Evolutionary conservation across 2,329 filamentous ascomycete species (phyloP), one percentile per base, ranked within the genome.

Genomic region (Aurifilum marmelostoma): DNA sequence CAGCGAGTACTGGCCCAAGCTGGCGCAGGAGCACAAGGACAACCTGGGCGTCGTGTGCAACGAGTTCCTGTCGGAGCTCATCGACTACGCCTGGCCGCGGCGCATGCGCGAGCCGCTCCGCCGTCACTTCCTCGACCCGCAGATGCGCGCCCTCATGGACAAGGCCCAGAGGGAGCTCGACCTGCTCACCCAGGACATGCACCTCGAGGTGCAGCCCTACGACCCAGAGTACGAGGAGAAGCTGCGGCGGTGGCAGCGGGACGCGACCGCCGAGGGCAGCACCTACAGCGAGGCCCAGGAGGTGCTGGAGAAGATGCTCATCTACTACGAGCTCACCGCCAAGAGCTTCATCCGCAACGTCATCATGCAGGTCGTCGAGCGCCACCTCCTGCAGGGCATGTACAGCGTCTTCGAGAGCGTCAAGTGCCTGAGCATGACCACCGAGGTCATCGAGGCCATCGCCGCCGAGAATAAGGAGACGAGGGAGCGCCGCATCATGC

Each of bases 251-350:
- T 86, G 84, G 84, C 82, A 84, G 7, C 76, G 80, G 8, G 75
- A 78, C 0, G 80, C 80, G 0, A 76, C 80, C 70, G 80, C 84
- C 8, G 83, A 82, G 0, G 81, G 80, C 34, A 56, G 61, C 8
- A 79, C 79, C 0, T 85, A 84, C 72, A 82, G 80, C 2, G 83
- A 86, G 68, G 84, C 84, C 0, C 83, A 86, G 69, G 84, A 86
- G 74, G 83, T 86, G 0, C 73, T 85, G 34, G 84, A 86, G 75
- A 86, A 86, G 79, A 86, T 85, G 84, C 78, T 86, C 65, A 86
- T 86, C 71, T 86, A 84, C 77, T 86, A 86, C 71, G 83, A 86
- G 71, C 79, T 86, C 11, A 84, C 83, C 2, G 82, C 83, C 8
- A 83, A 84, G 74, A 83, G 82, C 63, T 86, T 85, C 69, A 85